A percentile compares a stretch with the other conserved stretches of the same genome.
Evolutionary conservation across 441 rosid species (phyloP).

Genomic region (Raphanus hybrid): DNA sequence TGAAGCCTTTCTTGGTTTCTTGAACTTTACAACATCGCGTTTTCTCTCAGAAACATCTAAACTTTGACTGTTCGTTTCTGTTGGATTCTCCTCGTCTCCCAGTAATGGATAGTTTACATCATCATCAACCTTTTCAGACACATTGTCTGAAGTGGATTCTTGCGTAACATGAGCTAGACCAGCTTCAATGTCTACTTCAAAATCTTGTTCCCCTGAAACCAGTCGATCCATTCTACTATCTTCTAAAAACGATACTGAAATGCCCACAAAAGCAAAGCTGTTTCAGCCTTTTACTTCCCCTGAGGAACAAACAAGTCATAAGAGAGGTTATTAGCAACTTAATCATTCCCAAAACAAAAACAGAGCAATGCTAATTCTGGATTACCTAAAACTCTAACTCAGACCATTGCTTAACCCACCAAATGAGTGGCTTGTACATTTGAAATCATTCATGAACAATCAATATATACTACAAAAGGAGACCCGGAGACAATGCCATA

Average conservation of each 20-base stretch:
- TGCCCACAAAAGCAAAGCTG: conserved; percentile 5
- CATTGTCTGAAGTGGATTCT: conserved; percentile 42
- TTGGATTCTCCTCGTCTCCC: conserved; percentile 47
- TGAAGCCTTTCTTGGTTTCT: conserved; percentile 64
- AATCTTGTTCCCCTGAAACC: conserved; percentile 50
- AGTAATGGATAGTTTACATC: conserved; percentile 42
- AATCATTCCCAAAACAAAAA: background rate
- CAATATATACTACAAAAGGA: background rate
- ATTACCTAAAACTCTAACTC: background rate
- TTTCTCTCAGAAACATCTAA: conserved; percentile 44
- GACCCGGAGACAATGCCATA: conserved; percentile 8
- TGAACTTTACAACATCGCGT: conserved; percentile 48
- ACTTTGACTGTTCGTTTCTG: conserved; percentile 46
- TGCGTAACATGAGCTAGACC: conserved; percentile 49
- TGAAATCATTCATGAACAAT: background rate
- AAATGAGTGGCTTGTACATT: too few relatives aligned
- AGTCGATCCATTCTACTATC: conserved; percentile 45
- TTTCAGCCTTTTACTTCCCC: conserved; percentile 1
- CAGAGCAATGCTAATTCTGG: conserved; percentile 10
- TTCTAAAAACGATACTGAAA: background rate
- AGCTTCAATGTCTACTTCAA: conserved; percentile 76
- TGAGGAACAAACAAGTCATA: background rate
- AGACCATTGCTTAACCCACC: background rate
- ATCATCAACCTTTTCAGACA: conserved; percentile 28
- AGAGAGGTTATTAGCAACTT: conserved; percentile 13